Conservation (phyloP, 1,284 basidiomycete genomes). For the Melampsora abietis-canadensis region DNA sequence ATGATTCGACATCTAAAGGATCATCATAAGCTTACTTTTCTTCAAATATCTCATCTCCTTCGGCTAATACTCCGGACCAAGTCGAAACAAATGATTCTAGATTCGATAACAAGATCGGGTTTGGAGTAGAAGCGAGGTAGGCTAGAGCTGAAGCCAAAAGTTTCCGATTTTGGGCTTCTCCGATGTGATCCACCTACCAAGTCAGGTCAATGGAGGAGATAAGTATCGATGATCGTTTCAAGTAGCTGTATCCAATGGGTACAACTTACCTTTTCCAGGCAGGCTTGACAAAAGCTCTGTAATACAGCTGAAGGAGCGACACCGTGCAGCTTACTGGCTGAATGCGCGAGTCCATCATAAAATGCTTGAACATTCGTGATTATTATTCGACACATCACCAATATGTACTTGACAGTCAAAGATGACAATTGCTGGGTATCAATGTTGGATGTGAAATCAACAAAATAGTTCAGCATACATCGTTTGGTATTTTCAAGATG, state of each 20-base stretch:
- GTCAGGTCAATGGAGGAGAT: neutral
- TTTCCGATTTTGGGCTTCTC: constrained; percentile 28
- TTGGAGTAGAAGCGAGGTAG: constrained; percentile 8
- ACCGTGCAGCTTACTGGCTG: constrained; percentile 3
- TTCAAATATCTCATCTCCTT: constrained; percentile 35
- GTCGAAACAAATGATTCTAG: constrained; percentile 28
- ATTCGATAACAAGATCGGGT: constrained; percentile 20
- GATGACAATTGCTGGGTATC: neutral
- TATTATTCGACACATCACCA: constrained; percentile 23
- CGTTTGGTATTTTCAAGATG: neutral
- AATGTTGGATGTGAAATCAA: neutral
- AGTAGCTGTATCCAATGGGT: neutral
- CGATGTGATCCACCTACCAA: constrained; percentile 20
- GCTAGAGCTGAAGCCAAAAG: constrained; percentile 28
- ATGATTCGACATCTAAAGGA: neutral
- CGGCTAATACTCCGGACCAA: constrained; percentile 31
- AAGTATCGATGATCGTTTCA: too few relatives aligned
- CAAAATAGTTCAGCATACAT: neutral
- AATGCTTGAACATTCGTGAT: constrained; percentile 22
- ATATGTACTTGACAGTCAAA: constrained; percentile 24
- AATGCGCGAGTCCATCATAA: constrained; percentile 18
- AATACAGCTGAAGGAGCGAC: constrained; percentile 22
- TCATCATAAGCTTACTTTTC: constrained; percentile 1
- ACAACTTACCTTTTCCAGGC: constrained; percentile 21
- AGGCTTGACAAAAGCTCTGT: constrained; percentile 33